These are phyloP conservation scores for Saccharomyces mikatae DNA, from an alignment of 805 yeast species.

Conservation along the genomic window DNA sequence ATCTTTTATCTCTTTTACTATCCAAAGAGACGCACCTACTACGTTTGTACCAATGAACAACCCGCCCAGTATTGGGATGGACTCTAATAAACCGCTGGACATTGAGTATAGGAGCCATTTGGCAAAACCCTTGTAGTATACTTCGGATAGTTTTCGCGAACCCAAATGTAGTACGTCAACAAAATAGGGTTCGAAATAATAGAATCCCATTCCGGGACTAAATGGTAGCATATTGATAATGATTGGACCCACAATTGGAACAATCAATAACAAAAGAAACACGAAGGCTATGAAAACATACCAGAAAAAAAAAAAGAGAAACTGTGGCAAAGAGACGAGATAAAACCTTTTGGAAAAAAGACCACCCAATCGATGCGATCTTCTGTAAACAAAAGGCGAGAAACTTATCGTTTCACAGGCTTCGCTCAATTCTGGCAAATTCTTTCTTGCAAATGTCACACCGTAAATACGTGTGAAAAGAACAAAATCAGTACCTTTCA, in stretches of 20 bases:
- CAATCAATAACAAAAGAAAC: not conserved
- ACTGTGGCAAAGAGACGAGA: not conserved
- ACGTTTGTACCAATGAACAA: slow-evolving; percentile 8
- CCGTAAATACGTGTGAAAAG: not conserved
- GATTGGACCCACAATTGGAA: not conserved
- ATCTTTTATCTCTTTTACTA: slow-evolving; percentile 1
- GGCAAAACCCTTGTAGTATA: slow-evolving; percentile 6
- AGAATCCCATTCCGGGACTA: slow-evolving; percentile 4
- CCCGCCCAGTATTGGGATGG: slow-evolving; percentile 7
- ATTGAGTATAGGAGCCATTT: slow-evolving; percentile 7
- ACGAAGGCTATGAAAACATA: not conserved
- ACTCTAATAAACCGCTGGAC: slow-evolving; percentile 7
- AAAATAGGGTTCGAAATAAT: slow-evolving; percentile 7
- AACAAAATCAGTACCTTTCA: not conserved
- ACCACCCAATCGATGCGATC: not conserved
- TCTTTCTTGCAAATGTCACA: not conserved
- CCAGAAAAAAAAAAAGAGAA: not conserved
- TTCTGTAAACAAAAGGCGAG: not conserved
- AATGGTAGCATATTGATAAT: not conserved
- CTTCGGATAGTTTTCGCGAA: not conserved
- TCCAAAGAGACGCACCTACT: slow-evolving; percentile 11
- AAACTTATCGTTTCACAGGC: not conserved
- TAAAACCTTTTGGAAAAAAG: not conserved
- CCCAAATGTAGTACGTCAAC: slow-evolving; percentile 2
- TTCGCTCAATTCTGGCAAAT: not conserved